A percentile compares a stretch with the other conserved stretches of the same genome.
These are phyloP conservation scores for Russula lepida DNA, from an alignment of 768 basidiomycete genomes.

Conservation along the genomic window DNA sequence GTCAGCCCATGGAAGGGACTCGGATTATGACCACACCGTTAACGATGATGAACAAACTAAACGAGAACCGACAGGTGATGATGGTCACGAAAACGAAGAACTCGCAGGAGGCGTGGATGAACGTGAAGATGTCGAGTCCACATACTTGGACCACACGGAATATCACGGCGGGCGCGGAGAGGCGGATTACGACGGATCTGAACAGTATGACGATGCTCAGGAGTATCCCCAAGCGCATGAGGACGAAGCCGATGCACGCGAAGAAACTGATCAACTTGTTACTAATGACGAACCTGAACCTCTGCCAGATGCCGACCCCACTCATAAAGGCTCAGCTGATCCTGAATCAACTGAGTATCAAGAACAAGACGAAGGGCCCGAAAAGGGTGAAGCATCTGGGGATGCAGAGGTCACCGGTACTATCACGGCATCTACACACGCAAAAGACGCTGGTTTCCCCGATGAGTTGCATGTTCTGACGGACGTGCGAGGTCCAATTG, in stretches of 20 bases:
- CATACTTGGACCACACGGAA: neutral
- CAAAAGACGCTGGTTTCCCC: neutral
- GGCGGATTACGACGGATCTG: constrained; percentile 4
- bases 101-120: neutral
- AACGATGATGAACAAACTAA: neutral
- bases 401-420: neutral
- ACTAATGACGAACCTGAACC: constrained; percentile 6
- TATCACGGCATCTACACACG: neutral
- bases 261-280: constrained; percentile 14
- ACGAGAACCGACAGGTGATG: neutral
- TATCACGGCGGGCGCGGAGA: constrained; percentile 6
- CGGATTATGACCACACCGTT: neutral
- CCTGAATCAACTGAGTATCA: neutral
- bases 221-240: neutral
- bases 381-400: constrained; percentile 1
- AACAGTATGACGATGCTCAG: constrained; percentile 10
- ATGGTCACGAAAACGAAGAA: neutral
- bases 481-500: neutral
- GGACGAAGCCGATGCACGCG: neutral
- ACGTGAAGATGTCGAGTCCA: neutral
- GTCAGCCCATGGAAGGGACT: neutral
- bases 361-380: neutral
- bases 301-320: constrained; percentile 3
- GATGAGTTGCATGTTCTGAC: neutral
- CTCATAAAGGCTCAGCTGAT: constrained; percentile 3